phyloP scores from a whole-genome alignment of 2,329 filamentous ascomycete species.

The Sporothrix phasma region DNA sequence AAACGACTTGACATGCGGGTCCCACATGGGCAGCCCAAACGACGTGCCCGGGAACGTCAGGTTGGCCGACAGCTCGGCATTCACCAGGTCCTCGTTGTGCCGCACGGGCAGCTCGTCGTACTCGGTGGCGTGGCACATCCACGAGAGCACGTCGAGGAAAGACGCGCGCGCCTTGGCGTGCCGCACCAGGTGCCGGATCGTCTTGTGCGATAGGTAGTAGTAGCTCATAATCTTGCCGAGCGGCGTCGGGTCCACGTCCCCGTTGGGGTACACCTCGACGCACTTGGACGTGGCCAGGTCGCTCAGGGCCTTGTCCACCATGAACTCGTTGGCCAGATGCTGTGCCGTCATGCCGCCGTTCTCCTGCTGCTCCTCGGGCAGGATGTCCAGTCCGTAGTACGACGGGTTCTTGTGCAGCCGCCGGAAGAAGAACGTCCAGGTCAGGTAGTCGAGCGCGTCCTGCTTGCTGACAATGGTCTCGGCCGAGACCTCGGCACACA shows the following conservation, averaged over 20 bases:
- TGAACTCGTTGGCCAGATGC: constrained; percentile 81
- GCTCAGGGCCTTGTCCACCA: constrained; percentile 77
- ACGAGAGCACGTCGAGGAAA: constrained; percentile 75
- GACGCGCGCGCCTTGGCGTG: constrained; percentile 51
- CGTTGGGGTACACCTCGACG: constrained; percentile 71
- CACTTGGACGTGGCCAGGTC: constrained; percentile 80
- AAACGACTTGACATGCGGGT: constrained; percentile 95
- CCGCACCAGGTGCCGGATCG: constrained; percentile 72
- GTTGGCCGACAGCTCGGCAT: constrained; percentile 75
- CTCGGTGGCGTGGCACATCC: constrained; percentile 89
- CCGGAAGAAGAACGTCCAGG: constrained; percentile 99
- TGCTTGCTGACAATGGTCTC: constrained; percentile 91
- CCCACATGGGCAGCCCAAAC: constrained; percentile 86
- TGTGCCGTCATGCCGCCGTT: constrained; percentile 55
- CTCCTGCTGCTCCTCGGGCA: constrained; percentile 56
- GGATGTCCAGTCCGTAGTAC: constrained; percentile 92
- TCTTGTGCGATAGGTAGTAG: constrained; percentile 95
- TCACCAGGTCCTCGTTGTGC: constrained; percentile 97
- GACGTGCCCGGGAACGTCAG: constrained; percentile 52
- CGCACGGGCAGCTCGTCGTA: constrained; percentile 96
- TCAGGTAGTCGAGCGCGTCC: constrained; percentile 93
- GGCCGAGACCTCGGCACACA: constrained; percentile 87
- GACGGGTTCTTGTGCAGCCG: constrained; percentile 95
- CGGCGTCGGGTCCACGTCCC: constrained; percentile 80
- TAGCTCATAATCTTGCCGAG: constrained; percentile 99